A percentile compares a stretch with the other conserved stretches of the same genome.
Conservation (phyloP, 371 early-diverging fungal species). For the Mucor ambiguus region DNA sequence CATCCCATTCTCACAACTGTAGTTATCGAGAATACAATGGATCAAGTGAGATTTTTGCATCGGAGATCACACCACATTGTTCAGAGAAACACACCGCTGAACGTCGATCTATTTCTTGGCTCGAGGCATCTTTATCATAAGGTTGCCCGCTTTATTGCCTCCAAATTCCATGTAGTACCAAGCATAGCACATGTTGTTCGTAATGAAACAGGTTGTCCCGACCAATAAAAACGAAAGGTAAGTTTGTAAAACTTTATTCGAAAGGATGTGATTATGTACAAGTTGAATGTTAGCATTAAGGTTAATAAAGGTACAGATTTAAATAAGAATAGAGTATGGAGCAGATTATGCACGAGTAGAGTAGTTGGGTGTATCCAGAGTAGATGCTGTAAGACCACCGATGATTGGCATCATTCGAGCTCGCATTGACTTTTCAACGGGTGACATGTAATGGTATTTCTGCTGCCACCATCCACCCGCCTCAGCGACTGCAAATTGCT, state of each 20-base stretch:
- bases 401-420: conserved; percentile 6
- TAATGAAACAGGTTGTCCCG: background rate
- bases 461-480: conserved; percentile 3
- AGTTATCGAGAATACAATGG: background rate
- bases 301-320: background rate
- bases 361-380: background rate
- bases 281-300: background rate
- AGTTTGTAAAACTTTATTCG: background rate
- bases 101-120: background rate
- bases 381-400: conserved; percentile 8
- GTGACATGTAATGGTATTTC: conserved; percentile 5
- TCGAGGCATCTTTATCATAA: background rate
- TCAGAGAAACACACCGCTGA: background rate
- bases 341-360: background rate
- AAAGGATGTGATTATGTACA: background rate
- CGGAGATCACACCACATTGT: background rate
- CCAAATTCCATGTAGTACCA: background rate
- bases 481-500: conserved; percentile 1
- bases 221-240: background rate
- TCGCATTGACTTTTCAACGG: conserved; percentile 2
- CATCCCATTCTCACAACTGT: no score
- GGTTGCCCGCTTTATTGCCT: background rate
- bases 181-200: background rate
- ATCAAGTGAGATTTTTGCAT: background rate
- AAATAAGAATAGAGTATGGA: background rate